Base-by-base conservation (phyloP, 2,329 filamentous ascomycete species). In the Arthrobotrys megalospora region DNA sequence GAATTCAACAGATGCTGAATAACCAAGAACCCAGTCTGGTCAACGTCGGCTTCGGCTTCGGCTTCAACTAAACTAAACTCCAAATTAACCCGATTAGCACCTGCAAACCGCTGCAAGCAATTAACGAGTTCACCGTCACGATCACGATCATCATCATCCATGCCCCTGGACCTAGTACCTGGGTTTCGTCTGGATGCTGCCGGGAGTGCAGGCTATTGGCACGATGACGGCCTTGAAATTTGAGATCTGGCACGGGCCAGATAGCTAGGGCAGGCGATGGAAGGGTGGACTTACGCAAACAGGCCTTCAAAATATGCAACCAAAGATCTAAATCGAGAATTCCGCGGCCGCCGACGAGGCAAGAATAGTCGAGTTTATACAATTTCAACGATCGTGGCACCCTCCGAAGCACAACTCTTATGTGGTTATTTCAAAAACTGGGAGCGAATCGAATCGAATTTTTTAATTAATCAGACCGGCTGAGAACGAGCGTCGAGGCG, bases 211-310 rank as follows among this genome's bases (percentile, higher is more conserved):
- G 55, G 36, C 48, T 52, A 28, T 19, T 16, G 24, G 48, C 48
- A 14, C 34, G 16, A 60, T 60, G 6, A 28, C 10, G 36, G 19
- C 19, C 12, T 7, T n/a, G 10, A 28, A 36, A 60, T 60, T 60
- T 43, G 55, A 60, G 34, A 43, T 60, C 36, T 16, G 36, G 34
- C 55, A 43, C 55, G 36, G 55, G n/a, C 55, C 55, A 43, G 55
- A 60, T 43, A 36, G 52, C 14, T n/a, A 43, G 16, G 11, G 41
- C 62, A 50, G 52, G 52, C 62, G 34, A 32, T 63, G 38, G 64
- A 28, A 11, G 70, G 72, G 41, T 77, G 73, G 66, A 77, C 73
- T 77, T 77, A 77, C 73, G 73, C 73, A 77, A 77, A 77, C 66
- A 62, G 52, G 73, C 14, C 50, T 32, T 21, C 16, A n/a, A 21